Evolutionary conservation across 352 stramenopile species (phyloP), one percentile per base, ranked within the genome.

Genomic region (Halophytophthora polymorphica): DNA sequence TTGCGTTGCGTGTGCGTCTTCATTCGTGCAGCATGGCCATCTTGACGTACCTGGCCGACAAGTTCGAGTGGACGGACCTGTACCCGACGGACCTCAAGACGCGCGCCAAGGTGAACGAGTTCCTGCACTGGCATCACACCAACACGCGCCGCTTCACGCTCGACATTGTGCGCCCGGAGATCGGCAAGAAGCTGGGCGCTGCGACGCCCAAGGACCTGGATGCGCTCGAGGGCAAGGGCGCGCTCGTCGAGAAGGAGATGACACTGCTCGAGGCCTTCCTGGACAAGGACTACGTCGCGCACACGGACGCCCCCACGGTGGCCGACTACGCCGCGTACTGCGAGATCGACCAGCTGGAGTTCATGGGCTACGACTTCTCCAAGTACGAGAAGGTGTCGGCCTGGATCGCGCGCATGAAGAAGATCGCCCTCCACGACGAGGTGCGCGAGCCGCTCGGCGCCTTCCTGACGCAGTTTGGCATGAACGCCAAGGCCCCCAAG

Each of bases 121-220:
- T 82, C 61, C 42, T 87, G 52, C 71, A 87, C 66, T 87, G 73
- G 76, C 73, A 87, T 58, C 76, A 87, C 71, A 81, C 60, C 25
- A 77, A 76, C 53, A 68, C 69, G 15, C 73, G 78, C 1, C 53
- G 62, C 43, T 72, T 78, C 50, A 86, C 78, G 37, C 42, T 68
- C 6, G 62, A 79, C 44, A 64, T 87, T n/a, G 29, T 85, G 15
- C 63, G 60, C 11, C 74, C 66, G 21, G 43, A 67, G 29, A 49
- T 81, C 37, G 23, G 44, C 38, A 58, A 69, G 31, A 64, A 60
- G 35, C 19, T 73, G 7, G 62, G 65, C 8, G 43, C 22, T 2
- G 70, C 71, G 2, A 77, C 66, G 2, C 51, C 60, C 10, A 64
- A 81, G 38, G 64, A 79, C 45, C 49, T 70, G 39, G 57, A 48